Evolutionary conservation across 2,329 filamentous ascomycete species (phyloP).

Genomic region (Sodiomyces alkalinus): DNA sequence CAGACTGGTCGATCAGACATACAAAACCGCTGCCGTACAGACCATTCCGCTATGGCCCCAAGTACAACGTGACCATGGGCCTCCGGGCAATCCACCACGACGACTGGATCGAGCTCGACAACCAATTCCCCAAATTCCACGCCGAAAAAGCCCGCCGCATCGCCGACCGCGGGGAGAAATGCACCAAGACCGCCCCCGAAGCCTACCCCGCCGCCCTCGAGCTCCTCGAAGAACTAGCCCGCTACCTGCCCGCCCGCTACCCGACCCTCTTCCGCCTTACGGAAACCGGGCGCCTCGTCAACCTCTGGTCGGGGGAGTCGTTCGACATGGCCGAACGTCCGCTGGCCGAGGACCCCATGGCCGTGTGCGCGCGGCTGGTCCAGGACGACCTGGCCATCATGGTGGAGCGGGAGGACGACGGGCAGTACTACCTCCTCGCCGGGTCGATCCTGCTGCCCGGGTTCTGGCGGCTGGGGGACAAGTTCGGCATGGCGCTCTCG

Average conservation of each 20-base stretch:
- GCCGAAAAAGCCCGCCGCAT: conserved; percentile 55
- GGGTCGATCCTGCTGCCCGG: conserved; percentile 63
- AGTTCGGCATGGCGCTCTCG: conserved; percentile 61
- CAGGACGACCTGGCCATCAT: conserved; percentile 78
- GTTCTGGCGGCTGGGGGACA: conserved; percentile 72
- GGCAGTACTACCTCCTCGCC: conserved; percentile 67
- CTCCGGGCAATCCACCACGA: conserved; percentile 53
- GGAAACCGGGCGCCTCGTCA: conserved; percentile 48
- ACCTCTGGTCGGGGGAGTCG: conserved; percentile 52
- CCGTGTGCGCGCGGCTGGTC: conserved; percentile 52
- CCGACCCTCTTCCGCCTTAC: conserved; percentile 53
- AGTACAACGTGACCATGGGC: conserved; percentile 65
- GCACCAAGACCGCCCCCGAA: conserved; percentile 52
- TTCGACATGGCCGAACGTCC: conserved; percentile 53
- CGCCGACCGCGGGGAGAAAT: conserved; percentile 47
- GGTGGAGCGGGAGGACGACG: conserved; percentile 60
- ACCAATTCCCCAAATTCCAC: conserved; percentile 59
- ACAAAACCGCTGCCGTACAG: conserved; percentile 63
- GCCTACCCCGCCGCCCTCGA: conserved; percentile 60
- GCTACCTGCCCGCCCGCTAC: conserved; percentile 61
- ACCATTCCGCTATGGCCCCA: conserved; percentile 62
- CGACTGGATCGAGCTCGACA: conserved; percentile 77
- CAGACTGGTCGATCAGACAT: conserved; percentile 49
- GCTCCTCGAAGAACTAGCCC: conserved; percentile 55
- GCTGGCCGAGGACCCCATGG: conserved; percentile 63